phyloP scores from a whole-genome alignment of 139 green algal species.

The Chlorella sp. region DNA sequence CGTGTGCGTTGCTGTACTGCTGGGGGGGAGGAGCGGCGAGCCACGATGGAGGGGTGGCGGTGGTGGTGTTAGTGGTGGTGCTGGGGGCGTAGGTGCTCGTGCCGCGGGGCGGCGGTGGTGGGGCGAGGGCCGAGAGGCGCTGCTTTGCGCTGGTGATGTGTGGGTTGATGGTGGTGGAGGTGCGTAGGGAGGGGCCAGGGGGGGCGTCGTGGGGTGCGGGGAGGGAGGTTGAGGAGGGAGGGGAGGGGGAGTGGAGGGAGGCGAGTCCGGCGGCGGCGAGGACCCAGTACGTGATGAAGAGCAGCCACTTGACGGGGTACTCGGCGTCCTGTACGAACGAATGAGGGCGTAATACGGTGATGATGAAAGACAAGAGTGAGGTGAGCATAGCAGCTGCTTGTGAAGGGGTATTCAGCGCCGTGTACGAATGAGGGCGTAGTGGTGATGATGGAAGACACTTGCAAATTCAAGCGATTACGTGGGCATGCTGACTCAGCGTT shows the following conservation, averaged over 20 bases:
- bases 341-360: too few species aligned
- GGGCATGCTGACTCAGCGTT: too few species aligned
- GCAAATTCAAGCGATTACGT: too few species aligned
- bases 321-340: slow-evolving; percentile 36
- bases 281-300: slow-evolving; percentile 34
- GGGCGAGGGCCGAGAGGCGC: too few species aligned
- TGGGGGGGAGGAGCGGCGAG: too few species aligned
- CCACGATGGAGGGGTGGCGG: too few species aligned
- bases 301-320: slow-evolving; percentile 70
- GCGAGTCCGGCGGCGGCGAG: slow-evolving; percentile 13
- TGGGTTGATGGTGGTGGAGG: background rate
- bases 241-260: background rate
- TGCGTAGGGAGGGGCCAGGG: too few species aligned
- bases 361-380: background rate
- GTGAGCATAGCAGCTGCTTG: background rate
- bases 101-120: background rate
- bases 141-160: background rate
- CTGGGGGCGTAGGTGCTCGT: background rate
- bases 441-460: too few species aligned
- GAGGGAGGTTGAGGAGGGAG: too few species aligned
- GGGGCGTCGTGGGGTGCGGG: too few species aligned
- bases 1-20: too few species aligned
- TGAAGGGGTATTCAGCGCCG: background rate
- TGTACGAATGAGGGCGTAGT: too few species aligned
- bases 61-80: background rate